Base-by-base conservation (phyloP, 257 asterid species). In the Orobanche coerulescens region DNA sequence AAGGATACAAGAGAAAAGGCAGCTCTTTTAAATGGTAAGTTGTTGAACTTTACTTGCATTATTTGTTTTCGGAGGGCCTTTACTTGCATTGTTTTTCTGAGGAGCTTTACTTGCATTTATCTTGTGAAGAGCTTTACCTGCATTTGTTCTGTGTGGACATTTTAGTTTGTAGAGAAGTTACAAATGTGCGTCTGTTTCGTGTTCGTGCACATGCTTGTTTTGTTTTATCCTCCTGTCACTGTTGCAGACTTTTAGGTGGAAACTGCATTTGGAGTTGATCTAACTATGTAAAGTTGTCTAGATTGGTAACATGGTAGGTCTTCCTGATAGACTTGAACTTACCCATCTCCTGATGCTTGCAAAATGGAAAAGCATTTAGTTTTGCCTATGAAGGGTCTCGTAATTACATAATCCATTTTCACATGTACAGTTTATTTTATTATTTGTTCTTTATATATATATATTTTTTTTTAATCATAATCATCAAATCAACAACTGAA, bases 1-100 rank as follows among this genome's bases (percentile, higher is more conserved):
- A 93, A 80, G 76, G 99, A 90, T 75, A 83, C 97, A 3, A 79
- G 75, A 77, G 99, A 93, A 78, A 93, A 81, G 69, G 71, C 86
- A 14, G 60, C 90, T 48, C 88, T 93, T 73, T 71, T 89, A 33
- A 93, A 93, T 76, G 99, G 99, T 89, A 80, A 74, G 44, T 55
- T 61, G 62, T 66, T 62, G 53, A 19, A 59, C 51, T 64, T 33
- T 18, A 59, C 58, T 64, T 33, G 30, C 61, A 61, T 30, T 37
- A n/a, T 59, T 36, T 56, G 13, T n/a, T 67, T 44, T 24, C 46
- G n/a, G n/a, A n/a, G n/a, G n/a, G n/a, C n/a, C n/a, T n/a, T n/a
- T n/a, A n/a, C n/a, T n/a, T n/a, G n/a, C n/a, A n/a, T n/a, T n/a
- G n/a, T n/a, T n/a, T n/a, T n/a, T n/a, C n/a, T n/a, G n/a, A n/a